Percentiles rank a stretch among this genome's conserved stretches.
Conservation (phyloP, 169 alveolate species). For the Plasmodium inui region DNA sequence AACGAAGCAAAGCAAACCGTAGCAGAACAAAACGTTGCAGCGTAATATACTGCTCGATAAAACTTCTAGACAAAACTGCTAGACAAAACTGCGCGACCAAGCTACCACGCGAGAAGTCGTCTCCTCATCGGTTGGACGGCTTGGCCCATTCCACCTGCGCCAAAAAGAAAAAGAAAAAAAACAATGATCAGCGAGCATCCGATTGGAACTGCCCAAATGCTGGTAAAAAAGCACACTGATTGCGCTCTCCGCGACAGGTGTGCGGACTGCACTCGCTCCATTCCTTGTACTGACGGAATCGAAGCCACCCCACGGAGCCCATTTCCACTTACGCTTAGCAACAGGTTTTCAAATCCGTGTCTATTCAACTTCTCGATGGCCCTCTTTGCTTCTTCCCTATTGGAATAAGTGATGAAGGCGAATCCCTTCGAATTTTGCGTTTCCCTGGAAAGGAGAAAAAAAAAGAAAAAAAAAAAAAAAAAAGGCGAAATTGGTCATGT, state of each 20-base stretch:
- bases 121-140: slow-evolving; percentile 79
- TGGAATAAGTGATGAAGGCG: slow-evolving; percentile 91
- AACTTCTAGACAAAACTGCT: too few species aligned
- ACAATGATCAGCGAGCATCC: background rate
- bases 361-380: slow-evolving; percentile 91
- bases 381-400: slow-evolving; percentile 89
- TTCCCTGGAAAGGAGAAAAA: slow-evolving; percentile 80
- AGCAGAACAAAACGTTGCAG: background rate
- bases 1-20: too few species aligned
- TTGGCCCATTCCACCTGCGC: slow-evolving; percentile 90
- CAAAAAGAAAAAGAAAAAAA: background rate
- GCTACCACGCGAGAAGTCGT: background rate
- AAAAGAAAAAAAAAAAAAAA: slow-evolving; percentile 14
- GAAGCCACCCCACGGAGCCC: too few species aligned
- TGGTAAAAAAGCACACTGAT: too few species aligned
- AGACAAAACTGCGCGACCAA: background rate
- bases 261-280: too few species aligned
- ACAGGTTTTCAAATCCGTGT: slow-evolving; percentile 90
- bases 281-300: too few species aligned
- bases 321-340: slow-evolving; percentile 85
- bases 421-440: slow-evolving; percentile 91
- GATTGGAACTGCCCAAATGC: too few species aligned
- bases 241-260: too few species aligned
- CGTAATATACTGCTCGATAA: background rate
- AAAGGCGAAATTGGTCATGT: background rate